phyloP scores from a whole-genome alignment of 805 yeast genomes.

The Kockiozyma suomiensis region DNA sequence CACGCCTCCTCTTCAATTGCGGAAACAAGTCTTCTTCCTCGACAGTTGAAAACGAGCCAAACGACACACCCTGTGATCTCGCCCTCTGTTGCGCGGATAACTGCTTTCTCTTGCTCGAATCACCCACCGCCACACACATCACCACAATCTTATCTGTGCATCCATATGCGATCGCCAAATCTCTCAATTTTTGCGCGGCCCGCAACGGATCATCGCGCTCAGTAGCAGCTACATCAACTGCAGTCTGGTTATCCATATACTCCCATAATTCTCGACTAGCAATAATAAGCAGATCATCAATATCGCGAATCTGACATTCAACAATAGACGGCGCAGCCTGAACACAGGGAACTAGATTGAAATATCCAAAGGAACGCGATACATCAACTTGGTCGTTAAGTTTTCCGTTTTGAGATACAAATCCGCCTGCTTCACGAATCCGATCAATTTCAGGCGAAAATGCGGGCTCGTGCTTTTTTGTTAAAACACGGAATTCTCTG shows the following conservation, averaged over 20 bases:
- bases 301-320: slow-evolving; percentile 58
- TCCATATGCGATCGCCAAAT: slow-evolving; percentile 92
- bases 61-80: slow-evolving; percentile 15
- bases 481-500: slow-evolving; percentile 75
- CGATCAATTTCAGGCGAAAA: slow-evolving; percentile 72
- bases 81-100: slow-evolving; percentile 12
- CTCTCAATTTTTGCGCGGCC: slow-evolving; percentile 92
- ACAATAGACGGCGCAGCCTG: slow-evolving; percentile 84
- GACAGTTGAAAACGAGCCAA: slow-evolving; percentile 26
- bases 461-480: slow-evolving; percentile 84
- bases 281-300: slow-evolving; percentile 82
- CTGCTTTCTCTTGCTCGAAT: slow-evolving; percentile 16
- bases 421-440: slow-evolving; percentile 89
- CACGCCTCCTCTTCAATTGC: slow-evolving; percentile 50
- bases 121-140: slow-evolving; percentile 66
- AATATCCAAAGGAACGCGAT: slow-evolving; percentile 91
- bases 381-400: slow-evolving; percentile 81
- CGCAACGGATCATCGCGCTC: slow-evolving; percentile 80
- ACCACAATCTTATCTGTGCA: slow-evolving; percentile 77
- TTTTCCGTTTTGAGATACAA: slow-evolving; percentile 79
- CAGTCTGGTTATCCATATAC: slow-evolving; percentile 74
- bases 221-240: slow-evolving; percentile 86
- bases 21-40: slow-evolving; percentile 42
- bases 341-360: slow-evolving; percentile 80
- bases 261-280: slow-evolving; percentile 90